Conservation (phyloP, 805 yeast genomes). For the Pichia sporocuriosa region DNA sequence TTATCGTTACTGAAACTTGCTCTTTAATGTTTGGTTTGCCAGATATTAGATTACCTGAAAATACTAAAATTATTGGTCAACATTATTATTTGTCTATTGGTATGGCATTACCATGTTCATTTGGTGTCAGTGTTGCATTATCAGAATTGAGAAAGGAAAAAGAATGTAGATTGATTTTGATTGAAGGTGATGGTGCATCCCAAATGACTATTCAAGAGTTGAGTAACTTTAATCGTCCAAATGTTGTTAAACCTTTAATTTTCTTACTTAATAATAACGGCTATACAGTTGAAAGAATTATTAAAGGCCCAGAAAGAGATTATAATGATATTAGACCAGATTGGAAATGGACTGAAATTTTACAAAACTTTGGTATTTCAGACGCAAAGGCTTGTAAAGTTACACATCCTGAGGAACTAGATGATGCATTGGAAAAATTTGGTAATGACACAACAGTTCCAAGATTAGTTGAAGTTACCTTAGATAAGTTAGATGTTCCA, state of each 20-base stretch:
- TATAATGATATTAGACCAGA: conserved; percentile 77
- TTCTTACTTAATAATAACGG: conserved; percentile 80
- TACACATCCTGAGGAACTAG: conserved; percentile 34
- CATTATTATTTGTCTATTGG: conserved; percentile 83
- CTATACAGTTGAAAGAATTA: conserved; percentile 83
- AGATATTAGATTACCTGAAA: conserved; percentile 55
- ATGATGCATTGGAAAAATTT: conserved; percentile 30
- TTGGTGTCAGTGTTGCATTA: conserved; percentile 75
- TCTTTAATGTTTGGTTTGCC: conserved; percentile 73
- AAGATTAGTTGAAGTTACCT: conserved; percentile 51
- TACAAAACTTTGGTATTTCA: conserved; percentile 58
- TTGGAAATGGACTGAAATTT: conserved; percentile 76
- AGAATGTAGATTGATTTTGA: conserved; percentile 48
- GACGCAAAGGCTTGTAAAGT: conserved; percentile 28
- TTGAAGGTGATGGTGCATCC: conserved; percentile 92
- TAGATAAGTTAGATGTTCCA: conserved; percentile 59
- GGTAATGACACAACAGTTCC: conserved; percentile 18
- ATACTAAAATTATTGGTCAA: conserved; percentile 52
- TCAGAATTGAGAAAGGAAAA: conserved; percentile 39
- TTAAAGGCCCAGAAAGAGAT: conserved; percentile 66
- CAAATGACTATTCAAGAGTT: conserved; percentile 88
- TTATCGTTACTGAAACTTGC: conserved; percentile 76
- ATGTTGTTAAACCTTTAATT: conserved; percentile 62
- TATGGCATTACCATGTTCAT: conserved; percentile 76
- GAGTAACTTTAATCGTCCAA: conserved; percentile 31